Evolutionary conservation across 768 basidiomycete genomes (phyloP).

Genomic region (Tulasnella sp.): DNA sequence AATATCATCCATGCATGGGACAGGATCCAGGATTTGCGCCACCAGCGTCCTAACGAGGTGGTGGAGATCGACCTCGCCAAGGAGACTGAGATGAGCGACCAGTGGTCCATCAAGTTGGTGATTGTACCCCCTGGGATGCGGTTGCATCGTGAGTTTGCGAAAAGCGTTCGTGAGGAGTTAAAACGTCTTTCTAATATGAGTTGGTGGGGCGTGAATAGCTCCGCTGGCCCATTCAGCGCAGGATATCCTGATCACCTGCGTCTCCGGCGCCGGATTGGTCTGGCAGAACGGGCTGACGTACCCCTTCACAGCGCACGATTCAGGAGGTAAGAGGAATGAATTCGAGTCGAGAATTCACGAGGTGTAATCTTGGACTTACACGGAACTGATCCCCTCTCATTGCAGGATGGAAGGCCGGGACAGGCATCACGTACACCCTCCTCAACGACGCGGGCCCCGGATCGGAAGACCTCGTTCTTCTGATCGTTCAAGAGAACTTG

Average conservation of each 20-base stretch:
- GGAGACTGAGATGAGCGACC: background rate
- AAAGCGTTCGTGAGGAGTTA: no score
- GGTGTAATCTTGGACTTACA: background rate
- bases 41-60: background rate
- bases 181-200: background rate
- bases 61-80: constrained; percentile 9
- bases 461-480: constrained; percentile 36
- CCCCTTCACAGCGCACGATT: constrained; percentile 18
- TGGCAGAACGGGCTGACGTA: constrained; percentile 34
- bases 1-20: constrained; percentile 17
- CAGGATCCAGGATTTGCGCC: background rate
- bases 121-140: constrained; percentile 24
- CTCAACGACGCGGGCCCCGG: constrained; percentile 38
- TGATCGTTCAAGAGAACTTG: constrained; percentile 36
- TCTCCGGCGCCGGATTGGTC: constrained; percentile 25
- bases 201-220: constrained; percentile 2
- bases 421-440: constrained; percentile 38
- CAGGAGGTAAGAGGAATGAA: background rate
- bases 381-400: constrained; percentile 20
- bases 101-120: constrained; percentile 8
- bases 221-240: constrained; percentile 27
- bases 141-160: constrained; percentile 25
- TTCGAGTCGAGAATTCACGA: background rate
- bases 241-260: constrained; percentile 25
- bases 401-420: constrained; percentile 39